phyloP scores from a whole-genome alignment of 495 filamentous ascomycete genomes.

The Penicillium fimorum region DNA sequence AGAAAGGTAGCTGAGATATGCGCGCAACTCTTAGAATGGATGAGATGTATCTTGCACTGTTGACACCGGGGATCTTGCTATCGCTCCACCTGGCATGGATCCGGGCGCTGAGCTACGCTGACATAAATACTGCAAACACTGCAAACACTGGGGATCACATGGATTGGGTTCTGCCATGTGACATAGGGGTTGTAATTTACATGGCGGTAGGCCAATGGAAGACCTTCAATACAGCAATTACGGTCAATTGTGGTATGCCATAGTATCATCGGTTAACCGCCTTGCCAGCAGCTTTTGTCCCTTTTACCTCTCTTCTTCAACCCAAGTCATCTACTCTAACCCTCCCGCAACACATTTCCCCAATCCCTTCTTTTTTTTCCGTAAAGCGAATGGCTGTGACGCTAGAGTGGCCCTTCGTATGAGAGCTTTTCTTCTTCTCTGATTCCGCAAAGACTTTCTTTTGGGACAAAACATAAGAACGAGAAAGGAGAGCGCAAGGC shows the following conservation, averaged over 20 bases:
- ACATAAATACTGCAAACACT: slow-evolving; percentile 24
- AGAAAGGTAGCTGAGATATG: neutral
- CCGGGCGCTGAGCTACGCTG: slow-evolving; percentile 13
- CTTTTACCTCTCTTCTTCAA: slow-evolving; percentile 20
- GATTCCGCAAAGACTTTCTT: slow-evolving; percentile 16
- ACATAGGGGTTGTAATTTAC: slow-evolving; percentile 14
- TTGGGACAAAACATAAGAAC: slow-evolving; percentile 32
- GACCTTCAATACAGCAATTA: neutral
- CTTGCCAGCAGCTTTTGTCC: slow-evolving; percentile 15
- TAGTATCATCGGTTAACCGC: slow-evolving; percentile 6
- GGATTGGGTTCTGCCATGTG: slow-evolving; percentile 3
- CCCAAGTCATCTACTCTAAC: slow-evolving; percentile 23
- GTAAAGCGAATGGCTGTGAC: slow-evolving; percentile 50
- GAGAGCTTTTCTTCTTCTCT: slow-evolving; percentile 35
- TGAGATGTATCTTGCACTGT: slow-evolving; percentile 7
- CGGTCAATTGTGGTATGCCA: neutral
- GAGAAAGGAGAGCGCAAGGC: slow-evolving; percentile 17
- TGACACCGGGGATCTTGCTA: slow-evolving; percentile 16
- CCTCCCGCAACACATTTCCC: slow-evolving; percentile 23
- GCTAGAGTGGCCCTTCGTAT: slow-evolving; percentile 42
- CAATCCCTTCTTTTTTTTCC: slow-evolving; percentile 28
- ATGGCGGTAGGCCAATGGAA: neutral
- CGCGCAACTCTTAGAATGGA: neutral
- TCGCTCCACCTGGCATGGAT: slow-evolving; percentile 20
- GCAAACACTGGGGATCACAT: slow-evolving; percentile 25